Conservation (phyloP, 2,329 filamentous ascomycete species). For the Cercospora brassicicola region DNA sequence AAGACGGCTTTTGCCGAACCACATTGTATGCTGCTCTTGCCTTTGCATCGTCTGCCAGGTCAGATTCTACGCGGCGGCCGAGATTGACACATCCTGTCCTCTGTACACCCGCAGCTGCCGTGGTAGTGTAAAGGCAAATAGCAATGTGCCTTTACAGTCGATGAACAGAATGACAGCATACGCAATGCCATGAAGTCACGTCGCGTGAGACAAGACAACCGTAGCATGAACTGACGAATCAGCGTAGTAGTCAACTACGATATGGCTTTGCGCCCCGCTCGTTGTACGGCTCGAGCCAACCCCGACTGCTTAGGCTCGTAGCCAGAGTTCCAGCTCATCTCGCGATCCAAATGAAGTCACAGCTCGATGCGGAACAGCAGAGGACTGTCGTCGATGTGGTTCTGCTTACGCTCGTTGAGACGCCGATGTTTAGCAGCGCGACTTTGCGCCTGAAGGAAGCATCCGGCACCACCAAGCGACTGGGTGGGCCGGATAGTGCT, state of each 20-base stretch:
- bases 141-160: neutral
- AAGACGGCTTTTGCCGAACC: neutral
- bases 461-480: neutral
- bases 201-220: slow-evolving; percentile 5
- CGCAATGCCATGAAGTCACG: slow-evolving; percentile 2
- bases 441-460: neutral
- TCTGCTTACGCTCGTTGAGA: neutral
- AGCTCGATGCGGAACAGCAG: neutral
- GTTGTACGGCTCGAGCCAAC: slow-evolving; percentile 3
- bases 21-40: neutral
- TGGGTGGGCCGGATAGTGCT: neutral
- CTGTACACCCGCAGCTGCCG: neutral
- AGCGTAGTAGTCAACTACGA: neutral
- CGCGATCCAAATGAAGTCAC: neutral
- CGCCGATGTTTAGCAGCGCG: neutral
- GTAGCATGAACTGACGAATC: slow-evolving; percentile 1
- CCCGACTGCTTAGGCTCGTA: neutral
- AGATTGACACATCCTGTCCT: slow-evolving; percentile 6
- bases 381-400: neutral
- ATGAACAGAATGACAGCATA: neutral
- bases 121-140: neutral
- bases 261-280: slow-evolving; percentile 5
- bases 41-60: neutral
- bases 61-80: neutral
- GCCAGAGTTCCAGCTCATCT: slow-evolving; percentile 1